These are phyloP conservation scores for Aspergillus ibericus DNA, from an alignment of 2,329 filamentous ascomycete species.

Conservation along the genomic window DNA sequence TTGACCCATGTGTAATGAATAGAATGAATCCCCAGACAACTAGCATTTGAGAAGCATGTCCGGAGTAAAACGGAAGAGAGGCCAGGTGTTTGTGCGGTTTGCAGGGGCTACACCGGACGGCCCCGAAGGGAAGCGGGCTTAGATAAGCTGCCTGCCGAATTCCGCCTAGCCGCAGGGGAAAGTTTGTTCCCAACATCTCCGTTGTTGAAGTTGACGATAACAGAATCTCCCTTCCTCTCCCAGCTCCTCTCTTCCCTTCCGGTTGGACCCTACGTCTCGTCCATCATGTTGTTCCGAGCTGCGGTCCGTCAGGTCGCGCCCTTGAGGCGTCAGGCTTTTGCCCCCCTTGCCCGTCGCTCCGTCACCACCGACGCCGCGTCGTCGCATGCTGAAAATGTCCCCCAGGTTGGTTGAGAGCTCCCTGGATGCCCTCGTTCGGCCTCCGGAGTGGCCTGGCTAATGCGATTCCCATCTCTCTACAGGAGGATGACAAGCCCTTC, in stretches of 20 bases:
- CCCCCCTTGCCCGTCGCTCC: conserved; percentile 61
- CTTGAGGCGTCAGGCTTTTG: conserved; percentile 51
- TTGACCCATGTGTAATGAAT: not conserved
- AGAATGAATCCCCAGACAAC: not conserved
- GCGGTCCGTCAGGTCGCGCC: conserved; percentile 62
- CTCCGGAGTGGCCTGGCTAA: conserved; percentile 22
- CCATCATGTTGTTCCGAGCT: conserved; percentile 70
- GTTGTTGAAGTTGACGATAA: conserved; percentile 30
- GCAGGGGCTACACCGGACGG: conserved; percentile 33
- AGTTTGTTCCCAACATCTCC: conserved; percentile 37
- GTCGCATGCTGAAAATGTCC: conserved; percentile 80
- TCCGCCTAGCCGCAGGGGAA: conserved; percentile 33
- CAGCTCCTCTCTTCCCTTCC: conserved; percentile 24
- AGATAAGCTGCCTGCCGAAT: conserved; percentile 22
- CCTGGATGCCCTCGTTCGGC: not conserved
- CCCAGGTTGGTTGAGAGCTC: conserved; percentile 59
- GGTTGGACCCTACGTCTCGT: conserved; percentile 28
- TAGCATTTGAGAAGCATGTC: not conserved
- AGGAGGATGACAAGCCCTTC: conserved; percentile 95
- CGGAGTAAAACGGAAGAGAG: not conserved
- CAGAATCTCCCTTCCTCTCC: conserved; percentile 24
- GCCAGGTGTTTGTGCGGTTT: conserved; percentile 30
- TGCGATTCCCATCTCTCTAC: conserved; percentile 20
- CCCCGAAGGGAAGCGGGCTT: conserved; percentile 22
- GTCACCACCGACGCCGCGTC: conserved; percentile 96